Base-by-base conservation (phyloP, 768 basidiomycete genomes). In the Serendipita sp. region DNA sequence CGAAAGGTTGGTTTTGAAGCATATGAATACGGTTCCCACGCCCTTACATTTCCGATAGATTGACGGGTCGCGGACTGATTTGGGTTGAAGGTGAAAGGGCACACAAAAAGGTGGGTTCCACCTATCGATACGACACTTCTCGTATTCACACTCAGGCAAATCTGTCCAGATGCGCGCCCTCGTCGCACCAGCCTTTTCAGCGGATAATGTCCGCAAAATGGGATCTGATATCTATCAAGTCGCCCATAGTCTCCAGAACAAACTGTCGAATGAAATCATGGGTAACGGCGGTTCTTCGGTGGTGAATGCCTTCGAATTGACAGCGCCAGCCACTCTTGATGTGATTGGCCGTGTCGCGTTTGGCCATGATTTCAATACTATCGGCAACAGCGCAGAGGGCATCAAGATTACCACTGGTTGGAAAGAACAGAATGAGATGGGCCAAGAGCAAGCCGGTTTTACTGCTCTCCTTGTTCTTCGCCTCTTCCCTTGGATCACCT, bases 381-480 rank as follows among this genome's bases (percentile, higher is more conserved):
- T 54, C 48, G 45, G 32, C 16, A 56, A 44, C 5, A n/a, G 35
- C 4, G 30, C 38, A n/a, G 60, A 65, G 41, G 58, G 44, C 15
- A 7, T 65, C n/a, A 32, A 58, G 56, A 65, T 60, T 34, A 65
- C 65, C n/a, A 28, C 45, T 16, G 44, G 18, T 23, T 65, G 56
- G 56, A 30, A 44, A 28, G 23, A 30, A 47, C 54, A 65, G 23
- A 65, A 60, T 16, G 36, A 65, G 30, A 44, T 60, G 56, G 65
- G 56, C 7, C 52, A 54, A 23, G 38, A 45, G 3, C 4, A 13
- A 4, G 65, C 16, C n/a, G 54, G 38, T 15, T 65, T 58, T 35
- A 56, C 56, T 44, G 73, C 71, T 8, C 71, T 73, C 13, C 65
- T 74, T 18, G 64, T 74, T 18, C 68, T 75, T 32, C 70, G 71